phyloP scores from a whole-genome alignment of 2,329 filamentous ascomycete genomes.

The Chaetomiaceae sp. region DNA sequence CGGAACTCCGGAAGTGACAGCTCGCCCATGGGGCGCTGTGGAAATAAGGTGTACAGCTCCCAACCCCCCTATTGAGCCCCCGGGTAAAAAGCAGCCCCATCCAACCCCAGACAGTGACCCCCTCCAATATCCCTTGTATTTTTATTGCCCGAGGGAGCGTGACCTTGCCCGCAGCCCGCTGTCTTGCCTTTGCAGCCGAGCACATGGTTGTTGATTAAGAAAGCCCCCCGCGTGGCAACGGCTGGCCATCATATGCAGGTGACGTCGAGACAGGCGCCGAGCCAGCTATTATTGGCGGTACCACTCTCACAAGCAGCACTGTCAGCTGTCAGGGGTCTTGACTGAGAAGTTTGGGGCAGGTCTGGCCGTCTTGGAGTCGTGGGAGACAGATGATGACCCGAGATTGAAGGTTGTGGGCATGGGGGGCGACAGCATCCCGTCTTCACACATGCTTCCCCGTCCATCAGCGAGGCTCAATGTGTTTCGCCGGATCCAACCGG shows the following conservation, averaged over 20 bases:
- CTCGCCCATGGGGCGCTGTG: constrained; percentile 3
- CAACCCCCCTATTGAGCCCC: constrained; percentile 13
- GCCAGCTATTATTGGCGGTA: constrained; percentile 14
- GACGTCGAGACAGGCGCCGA: constrained; percentile 10
- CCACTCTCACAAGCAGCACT: neutral
- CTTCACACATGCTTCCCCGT: neutral
- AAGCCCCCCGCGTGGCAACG: constrained; percentile 9
- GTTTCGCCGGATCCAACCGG: neutral
- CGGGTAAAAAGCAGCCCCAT: constrained; percentile 19
- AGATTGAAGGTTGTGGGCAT: neutral
- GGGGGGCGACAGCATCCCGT: neutral
- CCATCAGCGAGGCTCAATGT: constrained; percentile 3
- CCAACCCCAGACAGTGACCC: constrained; percentile 13
- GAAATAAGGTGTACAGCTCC: neutral
- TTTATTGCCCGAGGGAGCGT: constrained; percentile 19
- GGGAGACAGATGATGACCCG: too few relatives aligned
- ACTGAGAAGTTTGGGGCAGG: neutral
- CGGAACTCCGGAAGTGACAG: constrained; percentile 20
- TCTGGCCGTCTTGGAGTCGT: too few relatives aligned
- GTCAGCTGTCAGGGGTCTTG: neutral
- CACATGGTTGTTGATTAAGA: constrained; percentile 10
- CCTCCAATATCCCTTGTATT: constrained; percentile 13
- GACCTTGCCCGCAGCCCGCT: constrained; percentile 6
- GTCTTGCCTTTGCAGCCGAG: neutral
- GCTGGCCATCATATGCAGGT: constrained; percentile 7